Percentiles rank a stretch among this genome's conserved stretches.
Conservation (phyloP, 2,329 filamentous ascomycete genomes). For the Fonsecaea pedrosoi region DNA sequence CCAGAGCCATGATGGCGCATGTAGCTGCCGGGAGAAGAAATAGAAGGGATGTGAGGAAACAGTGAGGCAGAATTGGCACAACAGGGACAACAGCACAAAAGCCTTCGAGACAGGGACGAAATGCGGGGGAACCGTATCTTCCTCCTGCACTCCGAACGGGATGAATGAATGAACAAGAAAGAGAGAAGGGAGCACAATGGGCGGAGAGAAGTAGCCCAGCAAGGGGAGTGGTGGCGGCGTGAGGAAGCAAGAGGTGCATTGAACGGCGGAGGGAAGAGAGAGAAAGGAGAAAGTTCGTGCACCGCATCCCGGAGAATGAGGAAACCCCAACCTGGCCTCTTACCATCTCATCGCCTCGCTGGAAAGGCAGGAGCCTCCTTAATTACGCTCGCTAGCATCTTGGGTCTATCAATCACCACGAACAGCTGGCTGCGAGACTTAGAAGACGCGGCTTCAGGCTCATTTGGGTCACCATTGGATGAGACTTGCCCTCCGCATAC, state of each 20-base stretch:
- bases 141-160: constrained; percentile 34
- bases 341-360: constrained; percentile 9
- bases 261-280: constrained; percentile 10
- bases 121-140: constrained; percentile 19
- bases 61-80: constrained; percentile 15
- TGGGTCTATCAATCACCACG: not conserved
- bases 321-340: constrained; percentile 13
- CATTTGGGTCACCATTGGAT: not conserved
- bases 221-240: constrained; percentile 11
- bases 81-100: constrained; percentile 19
- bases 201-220: constrained; percentile 22
- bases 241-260: constrained; percentile 8
- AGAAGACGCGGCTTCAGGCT: constrained; percentile 1
- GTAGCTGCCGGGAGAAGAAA: constrained; percentile 27
- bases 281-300: constrained; percentile 1
- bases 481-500: not conserved
- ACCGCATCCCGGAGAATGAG: constrained; percentile 2
- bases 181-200: constrained; percentile 38
- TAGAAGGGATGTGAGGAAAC: constrained; percentile 37
- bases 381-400: constrained; percentile 11
- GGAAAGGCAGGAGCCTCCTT: constrained; percentile 9
- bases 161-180: constrained; percentile 36
- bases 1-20: constrained; percentile 50
- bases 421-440: not conserved
- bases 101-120: constrained; percentile 26